Conservation (phyloP, 306 rosid genomes). For the Cucurbita pepo region DNA sequence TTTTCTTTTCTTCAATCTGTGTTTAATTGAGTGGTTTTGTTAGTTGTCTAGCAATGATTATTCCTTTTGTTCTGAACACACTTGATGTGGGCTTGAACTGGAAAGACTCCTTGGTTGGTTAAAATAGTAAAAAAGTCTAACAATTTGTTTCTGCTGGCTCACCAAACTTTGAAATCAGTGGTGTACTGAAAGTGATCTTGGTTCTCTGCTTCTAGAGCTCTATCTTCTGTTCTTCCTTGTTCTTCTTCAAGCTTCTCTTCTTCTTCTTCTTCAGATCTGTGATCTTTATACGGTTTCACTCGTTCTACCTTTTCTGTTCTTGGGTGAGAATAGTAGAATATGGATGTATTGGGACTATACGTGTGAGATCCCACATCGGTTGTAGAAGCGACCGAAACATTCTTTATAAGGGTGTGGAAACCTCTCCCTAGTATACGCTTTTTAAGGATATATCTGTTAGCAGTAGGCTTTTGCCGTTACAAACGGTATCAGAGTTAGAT, state of each 20-base stretch:
- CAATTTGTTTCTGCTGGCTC: background rate
- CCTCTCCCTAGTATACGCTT: too few relatives aligned
- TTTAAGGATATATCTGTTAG: too few relatives aligned
- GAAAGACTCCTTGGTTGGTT: constrained; percentile 12
- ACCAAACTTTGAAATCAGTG: background rate
- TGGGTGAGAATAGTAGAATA: background rate
- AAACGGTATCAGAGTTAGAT: too few relatives aligned
- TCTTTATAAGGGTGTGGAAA: too few relatives aligned
- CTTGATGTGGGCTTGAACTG: constrained; percentile 4
- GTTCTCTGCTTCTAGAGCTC: background rate
- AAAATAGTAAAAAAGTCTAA: background rate
- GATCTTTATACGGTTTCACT: background rate
- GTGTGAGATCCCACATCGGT: too few relatives aligned
- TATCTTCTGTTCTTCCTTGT: background rate
- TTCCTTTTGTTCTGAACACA: background rate
- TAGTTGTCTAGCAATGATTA: constrained; percentile 9
- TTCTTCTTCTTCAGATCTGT: background rate
- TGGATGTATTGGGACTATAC: background rate
- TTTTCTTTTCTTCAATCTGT: constrained; percentile 12
- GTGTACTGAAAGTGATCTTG: background rate
- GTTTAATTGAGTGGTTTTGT: constrained; percentile 14
- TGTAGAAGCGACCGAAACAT: too few relatives aligned
- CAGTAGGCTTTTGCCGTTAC: too few relatives aligned
- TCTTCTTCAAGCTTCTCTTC: background rate
- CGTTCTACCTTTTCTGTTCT: background rate